Evolutionary conservation across 129 eudicot species (phyloP), one percentile per base, ranked within the genome.

Genomic region (Gnaphalium uliginosum): DNA sequence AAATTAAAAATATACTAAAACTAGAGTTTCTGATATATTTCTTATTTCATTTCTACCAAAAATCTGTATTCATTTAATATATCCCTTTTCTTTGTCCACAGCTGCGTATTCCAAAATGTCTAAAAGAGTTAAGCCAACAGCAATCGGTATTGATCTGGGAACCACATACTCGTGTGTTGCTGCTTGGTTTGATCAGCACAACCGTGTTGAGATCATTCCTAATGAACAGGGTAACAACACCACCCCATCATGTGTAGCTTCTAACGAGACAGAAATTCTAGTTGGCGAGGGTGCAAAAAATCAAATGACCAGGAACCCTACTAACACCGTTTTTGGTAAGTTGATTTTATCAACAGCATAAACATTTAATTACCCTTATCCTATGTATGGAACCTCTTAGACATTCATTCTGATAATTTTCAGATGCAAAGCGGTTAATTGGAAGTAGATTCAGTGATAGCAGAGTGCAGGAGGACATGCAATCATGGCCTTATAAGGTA

Each of bases 401-500:
- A n/a, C 22, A 25, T 75, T 3, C 24, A n/a, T 76, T 63, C 17
- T 39, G 59, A 2, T 61, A n/a, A 74, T 8, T 24, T 66, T 10
- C 41, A 66, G 68, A 76, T 67, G 80, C 53, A 22, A 76, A 76
- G 53, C 74, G 80, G 23, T 1, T 76, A 24, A 76, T 76, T 3
- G 80, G 80, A 76, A 76, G 41, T 67, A 66, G 58, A 76, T 76
- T 76, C 41, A 76, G 68, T 66, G 74, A 66, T 32, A 66, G 1
- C 8, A 26, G 14, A 9, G 33, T 53, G 74, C 80, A 76, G 15
- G 14, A 76, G 21, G 73, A 76, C 14, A 76, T 54, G 1, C 18
- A 66, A 25, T 76, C 73, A 76, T 76, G 74, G 74, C 74, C 80
- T 32, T 76, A 66, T 76, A 76, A 53, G 57, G 73, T 76, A 17